Percentiles rank a stretch among this genome's conserved stretches.
Evolutionary conservation across 2,329 filamentous ascomycete species (phyloP).

Genomic region (Aphanocladium album): DNA sequence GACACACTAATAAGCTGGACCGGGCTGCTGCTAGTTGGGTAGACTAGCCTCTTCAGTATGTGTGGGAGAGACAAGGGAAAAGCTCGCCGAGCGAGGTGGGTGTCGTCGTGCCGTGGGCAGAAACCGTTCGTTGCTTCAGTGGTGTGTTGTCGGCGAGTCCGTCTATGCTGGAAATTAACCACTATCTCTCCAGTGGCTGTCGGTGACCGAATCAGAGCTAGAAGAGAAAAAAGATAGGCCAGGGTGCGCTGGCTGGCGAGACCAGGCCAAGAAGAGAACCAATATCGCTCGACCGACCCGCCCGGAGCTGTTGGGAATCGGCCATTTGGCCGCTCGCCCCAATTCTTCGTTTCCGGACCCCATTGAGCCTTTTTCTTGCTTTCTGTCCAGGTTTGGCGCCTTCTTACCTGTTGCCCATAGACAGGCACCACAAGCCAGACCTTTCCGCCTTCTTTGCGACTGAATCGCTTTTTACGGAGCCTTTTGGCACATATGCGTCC

Average conservation of each 20-base stretch:
- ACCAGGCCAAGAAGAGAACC: not conserved
- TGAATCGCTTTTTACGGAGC: slow-evolving; percentile 12
- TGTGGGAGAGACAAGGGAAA: not conserved
- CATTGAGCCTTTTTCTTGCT: slow-evolving; percentile 4
- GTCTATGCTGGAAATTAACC: not conserved
- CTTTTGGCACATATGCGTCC: not conserved
- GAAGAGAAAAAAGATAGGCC: not conserved
- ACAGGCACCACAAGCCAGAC: not conserved
- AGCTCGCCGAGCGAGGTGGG: not conserved
- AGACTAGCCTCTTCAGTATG: not conserved
- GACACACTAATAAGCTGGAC: slow-evolving; percentile 6
- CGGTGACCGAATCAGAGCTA: slow-evolving; percentile 9
- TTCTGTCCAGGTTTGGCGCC: not conserved
- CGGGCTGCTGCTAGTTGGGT: not conserved
- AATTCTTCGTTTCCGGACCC: not conserved
- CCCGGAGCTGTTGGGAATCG: slow-evolving; percentile 8
- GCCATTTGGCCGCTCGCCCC: slow-evolving; percentile 11
- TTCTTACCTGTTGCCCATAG: not conserved
- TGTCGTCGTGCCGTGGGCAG: not conserved
- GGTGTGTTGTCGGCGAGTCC: slow-evolving; percentile 7
- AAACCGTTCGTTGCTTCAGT: not conserved
- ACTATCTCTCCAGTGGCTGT: not conserved
- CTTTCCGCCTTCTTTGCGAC: not conserved
- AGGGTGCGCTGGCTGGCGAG: not conserved
- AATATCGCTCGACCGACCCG: slow-evolving; percentile 9